A percentile compares a stretch with the other conserved stretches of the same genome.
Conservation (phyloP, 1,284 basidiomycete genomes). For the Cryptococcus sp. region DNA sequence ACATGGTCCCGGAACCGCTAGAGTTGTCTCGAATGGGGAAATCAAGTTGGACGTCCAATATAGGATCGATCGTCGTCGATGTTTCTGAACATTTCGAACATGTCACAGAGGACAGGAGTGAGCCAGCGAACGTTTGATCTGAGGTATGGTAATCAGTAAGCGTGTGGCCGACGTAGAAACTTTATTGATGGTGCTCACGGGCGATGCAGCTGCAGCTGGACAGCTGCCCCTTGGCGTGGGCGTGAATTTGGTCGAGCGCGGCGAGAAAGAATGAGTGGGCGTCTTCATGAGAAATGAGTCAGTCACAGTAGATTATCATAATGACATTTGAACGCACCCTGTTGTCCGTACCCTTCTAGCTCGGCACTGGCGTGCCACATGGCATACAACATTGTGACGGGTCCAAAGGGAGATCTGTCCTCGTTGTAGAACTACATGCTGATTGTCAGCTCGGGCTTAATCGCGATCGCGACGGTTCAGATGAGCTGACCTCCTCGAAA, state of each 20-base stretch:
- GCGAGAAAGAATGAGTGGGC: constrained; percentile 69
- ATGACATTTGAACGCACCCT: constrained; percentile 55
- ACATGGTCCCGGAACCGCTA: constrained; percentile 6
- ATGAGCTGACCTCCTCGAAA: constrained; percentile 69
- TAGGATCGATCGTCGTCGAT: constrained; percentile 81
- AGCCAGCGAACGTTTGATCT: constrained; percentile 83
- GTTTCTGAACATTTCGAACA: constrained; percentile 74
- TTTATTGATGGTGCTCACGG: constrained; percentile 49
- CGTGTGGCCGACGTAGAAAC: neutral
- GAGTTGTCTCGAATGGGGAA: constrained; percentile 50
- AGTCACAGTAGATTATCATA: neutral
- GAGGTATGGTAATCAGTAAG: neutral
- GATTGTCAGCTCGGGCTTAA: neutral
- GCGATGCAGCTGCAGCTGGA: constrained; percentile 80
- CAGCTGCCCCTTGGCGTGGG: constrained; percentile 64
- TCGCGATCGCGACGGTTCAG: neutral
- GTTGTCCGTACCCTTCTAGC: constrained; percentile 87
- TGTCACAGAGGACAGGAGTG: constrained; percentile 82
- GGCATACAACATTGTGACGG: constrained; percentile 77
- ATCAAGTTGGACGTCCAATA: constrained; percentile 89
- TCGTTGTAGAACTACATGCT: constrained; percentile 66
- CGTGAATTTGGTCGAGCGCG: constrained; percentile 78
- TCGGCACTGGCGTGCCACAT: constrained; percentile 85
- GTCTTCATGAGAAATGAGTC: constrained; percentile 23
- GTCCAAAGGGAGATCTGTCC: constrained; percentile 72